Percentiles rank a stretch among this genome's conserved stretches.
Conservation (phyloP, 805 yeast genomes). For the Blastobotrys peoriensis region DNA sequence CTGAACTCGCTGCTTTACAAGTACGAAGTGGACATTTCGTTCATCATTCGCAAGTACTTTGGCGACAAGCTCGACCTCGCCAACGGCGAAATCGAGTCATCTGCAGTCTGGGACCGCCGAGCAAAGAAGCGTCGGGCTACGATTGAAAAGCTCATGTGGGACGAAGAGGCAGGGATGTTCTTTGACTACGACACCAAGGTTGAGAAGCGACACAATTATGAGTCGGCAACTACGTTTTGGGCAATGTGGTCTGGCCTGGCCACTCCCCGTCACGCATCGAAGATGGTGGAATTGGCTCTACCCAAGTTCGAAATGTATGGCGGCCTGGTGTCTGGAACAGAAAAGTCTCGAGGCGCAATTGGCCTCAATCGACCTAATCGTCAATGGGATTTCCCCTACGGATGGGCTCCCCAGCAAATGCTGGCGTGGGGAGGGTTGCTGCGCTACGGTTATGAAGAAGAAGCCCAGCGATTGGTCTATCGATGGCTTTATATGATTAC, state of each 20-base stretch:
- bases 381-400: constrained; percentile 98
- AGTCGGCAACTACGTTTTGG: constrained; percentile 88
- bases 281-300: constrained; percentile 51
- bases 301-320: constrained; percentile 77
- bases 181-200: constrained; percentile 74
- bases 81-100: constrained; percentile 38
- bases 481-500: constrained; percentile 91
- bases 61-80: constrained; percentile 39
- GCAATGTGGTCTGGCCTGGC: constrained; percentile 82
- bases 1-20: constrained; percentile 79
- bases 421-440: constrained; percentile 83
- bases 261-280: constrained; percentile 59
- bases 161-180: constrained; percentile 66
- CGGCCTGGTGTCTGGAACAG: constrained; percentile 82
- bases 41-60: constrained; percentile 51
- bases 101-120: constrained; percentile 54
- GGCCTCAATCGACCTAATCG: constrained; percentile 72
- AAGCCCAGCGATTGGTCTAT: constrained; percentile 66
- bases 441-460: constrained; percentile 61
- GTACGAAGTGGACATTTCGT: constrained; percentile 81
- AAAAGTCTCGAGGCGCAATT: constrained; percentile 63
- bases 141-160: constrained; percentile 76
- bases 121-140: constrained; percentile 49
- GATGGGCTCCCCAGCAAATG: constrained; percentile 99
- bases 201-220: constrained; percentile 55